These are phyloP conservation scores for Rosa rugosa DNA, from an alignment of 306 rosid species.

Conservation along the genomic window DNA sequence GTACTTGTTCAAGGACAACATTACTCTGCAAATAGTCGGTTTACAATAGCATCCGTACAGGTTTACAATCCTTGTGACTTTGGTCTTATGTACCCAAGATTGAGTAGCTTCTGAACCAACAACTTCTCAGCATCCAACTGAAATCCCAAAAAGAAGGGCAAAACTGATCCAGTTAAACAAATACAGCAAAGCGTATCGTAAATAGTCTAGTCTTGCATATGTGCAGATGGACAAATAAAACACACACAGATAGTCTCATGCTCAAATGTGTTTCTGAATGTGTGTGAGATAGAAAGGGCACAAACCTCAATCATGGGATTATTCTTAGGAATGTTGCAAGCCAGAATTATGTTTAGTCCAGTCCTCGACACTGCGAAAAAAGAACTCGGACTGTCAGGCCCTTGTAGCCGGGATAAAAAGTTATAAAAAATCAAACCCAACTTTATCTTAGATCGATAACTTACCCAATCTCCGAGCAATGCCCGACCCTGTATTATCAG, in stretches of 20 bases:
- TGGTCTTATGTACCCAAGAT: constrained; percentile 59
- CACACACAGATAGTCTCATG: not conserved
- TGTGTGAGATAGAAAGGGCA: not conserved
- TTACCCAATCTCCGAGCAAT: constrained; percentile 83
- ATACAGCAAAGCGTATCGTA: not conserved
- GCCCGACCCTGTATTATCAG: constrained; percentile 85
- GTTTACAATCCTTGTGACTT: constrained; percentile 36
- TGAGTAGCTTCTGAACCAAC: constrained; percentile 67
- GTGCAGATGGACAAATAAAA: not conserved
- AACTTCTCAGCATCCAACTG: constrained; percentile 86
- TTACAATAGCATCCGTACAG: constrained; percentile 2
- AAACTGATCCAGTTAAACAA: not conserved
- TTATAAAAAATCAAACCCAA: not conserved
- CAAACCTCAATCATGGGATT: constrained; percentile 75
- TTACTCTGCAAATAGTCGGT: not conserved
- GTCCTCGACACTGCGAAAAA: constrained; percentile 65
- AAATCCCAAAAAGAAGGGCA: constrained; percentile 26
- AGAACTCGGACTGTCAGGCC: constrained; percentile 18
- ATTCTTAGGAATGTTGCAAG: constrained; percentile 82
- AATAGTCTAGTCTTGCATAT: not conserved
- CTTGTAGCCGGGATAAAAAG: not conserved
- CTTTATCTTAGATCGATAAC: not conserved
- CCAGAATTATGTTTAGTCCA: constrained; percentile 72
- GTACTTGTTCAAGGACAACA: not conserved
- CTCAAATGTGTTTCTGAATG: not conserved